A percentile compares a stretch with the other conserved stretches of the same genome.
Evolutionary conservation across 257 asterid species (phyloP).

Genomic region (Solanum bulbocastanum): DNA sequence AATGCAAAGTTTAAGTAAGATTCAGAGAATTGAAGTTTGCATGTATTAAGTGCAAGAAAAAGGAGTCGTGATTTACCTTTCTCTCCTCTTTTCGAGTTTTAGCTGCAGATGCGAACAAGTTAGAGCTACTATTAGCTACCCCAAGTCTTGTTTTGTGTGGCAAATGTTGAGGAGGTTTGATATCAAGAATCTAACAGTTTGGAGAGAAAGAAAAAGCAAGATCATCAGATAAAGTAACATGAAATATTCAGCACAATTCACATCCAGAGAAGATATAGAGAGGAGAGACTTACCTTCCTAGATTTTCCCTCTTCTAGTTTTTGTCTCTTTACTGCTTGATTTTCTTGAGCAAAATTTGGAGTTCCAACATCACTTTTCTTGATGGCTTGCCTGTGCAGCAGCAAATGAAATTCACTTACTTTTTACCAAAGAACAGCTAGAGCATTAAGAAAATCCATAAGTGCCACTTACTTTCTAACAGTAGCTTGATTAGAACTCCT

Average conservation of each 20-base stretch:
- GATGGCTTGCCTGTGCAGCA: slow-evolving; percentile 35
- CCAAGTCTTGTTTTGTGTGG: slow-evolving; percentile 78
- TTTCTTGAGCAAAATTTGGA: slow-evolving; percentile 61
- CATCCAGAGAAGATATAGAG: not conserved
- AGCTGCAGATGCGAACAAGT: slow-evolving; percentile 32
- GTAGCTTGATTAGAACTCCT: slow-evolving; percentile 43
- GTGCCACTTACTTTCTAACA: slow-evolving; percentile 36
- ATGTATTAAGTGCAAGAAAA: not conserved
- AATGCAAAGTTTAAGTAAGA: not conserved
- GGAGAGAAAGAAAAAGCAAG: not conserved
- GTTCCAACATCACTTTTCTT: slow-evolving; percentile 39
- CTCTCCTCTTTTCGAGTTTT: slow-evolving; percentile 59
- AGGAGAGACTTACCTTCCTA: slow-evolving; percentile 42
- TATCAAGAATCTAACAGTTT: slow-evolving; percentile 51
- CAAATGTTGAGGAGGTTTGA: slow-evolving; percentile 51
- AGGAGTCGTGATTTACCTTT: slow-evolving; percentile 22
- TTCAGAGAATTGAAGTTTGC: not conserved
- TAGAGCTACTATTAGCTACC: slow-evolving; percentile 26
- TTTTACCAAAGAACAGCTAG: not conserved
- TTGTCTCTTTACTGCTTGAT: slow-evolving; percentile 87
- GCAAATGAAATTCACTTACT: slow-evolving; percentile 1
- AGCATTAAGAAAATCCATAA: not conserved
- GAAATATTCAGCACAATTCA: not conserved
- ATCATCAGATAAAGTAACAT: not conserved
- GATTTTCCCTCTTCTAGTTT: slow-evolving; percentile 83